Base-by-base conservation (phyloP, 768 basidiomycete genomes). In the Tulasnella sp. region DNA sequence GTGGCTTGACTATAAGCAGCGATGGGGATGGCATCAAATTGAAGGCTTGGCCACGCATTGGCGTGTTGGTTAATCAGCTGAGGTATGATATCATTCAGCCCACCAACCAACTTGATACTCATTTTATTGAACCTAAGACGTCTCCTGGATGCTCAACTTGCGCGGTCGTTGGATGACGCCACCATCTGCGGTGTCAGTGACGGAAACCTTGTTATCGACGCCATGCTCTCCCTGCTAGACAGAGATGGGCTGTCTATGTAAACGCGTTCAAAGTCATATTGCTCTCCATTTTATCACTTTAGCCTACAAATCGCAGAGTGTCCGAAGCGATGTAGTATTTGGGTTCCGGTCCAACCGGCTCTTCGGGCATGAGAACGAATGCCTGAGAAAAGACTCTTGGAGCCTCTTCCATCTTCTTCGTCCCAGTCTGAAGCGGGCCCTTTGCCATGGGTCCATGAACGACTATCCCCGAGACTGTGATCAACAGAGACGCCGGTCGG, bases 341-440 rank as follows among this genome's bases (percentile, higher is more conserved):
- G 22, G 54, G 22, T 22, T 24, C 54, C 22, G 93, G 0, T 93
- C 90, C 84, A 93, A 93, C 80, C 92, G 93, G 6, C 42, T 92
- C 91, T n/a, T n/a, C n/a, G 3, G 93, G 88, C 84, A 82, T 75
- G n/a, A 96, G 91, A 88, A 96, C 90, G 84, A 96, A 96, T 8
- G 94, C 94, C 85, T 96, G 95, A 24, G 93, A 92, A 86, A 96
- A 96, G 75, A 95, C 93, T 54, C 95, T 90, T 11, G 95, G 92
- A 54, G 94, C 93, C 16, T 91, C 93, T 79, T 96, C 94, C 24
- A 92, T 83, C 16, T 80, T 84, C 69, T 84, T 87, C 34, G 77
- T 78, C 0, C 31, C n/a, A n/a, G 85, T 80, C 40, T 42, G 48
- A 48, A 72, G 9, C 16, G 82, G 20, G 89, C 76, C 73, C 16